Percentiles rank a stretch among this genome's conserved stretches.
Evolutionary conservation across 805 yeast species (phyloP).

Genomic region (Hanseniaspora lachancei): DNA sequence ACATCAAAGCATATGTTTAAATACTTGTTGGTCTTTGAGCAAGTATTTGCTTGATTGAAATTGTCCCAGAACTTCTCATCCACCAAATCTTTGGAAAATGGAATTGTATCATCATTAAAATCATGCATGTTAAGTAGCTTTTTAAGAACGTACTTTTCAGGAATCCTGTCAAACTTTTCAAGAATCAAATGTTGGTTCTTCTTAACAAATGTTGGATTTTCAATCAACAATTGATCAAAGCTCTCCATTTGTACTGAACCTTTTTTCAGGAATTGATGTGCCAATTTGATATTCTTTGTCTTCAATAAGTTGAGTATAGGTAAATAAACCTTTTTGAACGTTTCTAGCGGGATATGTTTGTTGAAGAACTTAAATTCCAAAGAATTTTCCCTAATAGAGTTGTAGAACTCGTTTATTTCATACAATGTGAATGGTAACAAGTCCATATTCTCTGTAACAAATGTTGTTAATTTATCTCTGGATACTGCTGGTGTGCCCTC

Average conservation of each 20-base stretch:
- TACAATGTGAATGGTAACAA: not conserved
- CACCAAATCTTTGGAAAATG: slow-evolving; percentile 7
- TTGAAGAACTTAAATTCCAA: not conserved
- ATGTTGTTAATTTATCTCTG: not conserved
- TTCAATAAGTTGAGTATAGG: not conserved
- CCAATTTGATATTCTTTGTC: not conserved
- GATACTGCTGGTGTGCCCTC: not conserved
- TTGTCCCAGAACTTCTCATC: slow-evolving; percentile 9
- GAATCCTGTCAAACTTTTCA: slow-evolving; percentile 6
- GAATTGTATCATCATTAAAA: not conserved
- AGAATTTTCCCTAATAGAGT: not conserved
- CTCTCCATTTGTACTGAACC: not conserved
- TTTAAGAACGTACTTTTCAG: slow-evolving; percentile 2
- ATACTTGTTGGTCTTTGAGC: slow-evolving; percentile 6
- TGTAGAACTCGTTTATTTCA: slow-evolving; percentile 3
- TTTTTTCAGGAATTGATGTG: not conserved
- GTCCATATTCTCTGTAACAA: not conserved
- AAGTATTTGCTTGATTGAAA: slow-evolving; percentile 8
- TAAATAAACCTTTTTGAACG: not conserved
- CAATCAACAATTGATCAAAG: not conserved
- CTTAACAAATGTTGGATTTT: not conserved
- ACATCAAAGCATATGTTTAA: not conserved
- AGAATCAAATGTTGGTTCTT: not conserved
- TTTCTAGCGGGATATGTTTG: not conserved
- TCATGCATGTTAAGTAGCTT: not conserved